Conservation (phyloP, 2,329 filamentous ascomycete species). For the Trichophyton mentagrophytes region DNA sequence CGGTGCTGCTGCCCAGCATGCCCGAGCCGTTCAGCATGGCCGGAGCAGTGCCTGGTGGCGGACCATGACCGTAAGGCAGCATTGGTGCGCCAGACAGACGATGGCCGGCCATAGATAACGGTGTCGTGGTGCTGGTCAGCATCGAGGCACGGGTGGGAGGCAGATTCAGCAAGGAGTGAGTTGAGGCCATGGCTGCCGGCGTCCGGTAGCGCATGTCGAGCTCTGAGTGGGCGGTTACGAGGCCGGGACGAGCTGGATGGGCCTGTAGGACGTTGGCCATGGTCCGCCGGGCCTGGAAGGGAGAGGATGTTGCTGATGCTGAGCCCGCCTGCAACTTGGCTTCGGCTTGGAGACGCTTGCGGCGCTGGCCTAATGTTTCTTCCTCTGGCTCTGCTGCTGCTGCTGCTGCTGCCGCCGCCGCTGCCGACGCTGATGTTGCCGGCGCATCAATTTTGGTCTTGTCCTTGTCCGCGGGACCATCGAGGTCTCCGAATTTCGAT, state of each 20-base stretch:
- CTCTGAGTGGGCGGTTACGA: not conserved
- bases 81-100: not conserved
- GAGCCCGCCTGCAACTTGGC: conserved; percentile 7
- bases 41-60: not conserved
- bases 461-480: not conserved
- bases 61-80: not conserved
- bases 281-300: conserved; percentile 28
- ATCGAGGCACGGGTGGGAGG: not conserved
- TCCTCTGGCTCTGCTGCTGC: conserved; percentile 17
- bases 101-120: not conserved
- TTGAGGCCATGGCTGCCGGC: not conserved
- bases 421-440: not conserved
- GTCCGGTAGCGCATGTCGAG: not conserved
- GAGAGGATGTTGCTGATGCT: not conserved
- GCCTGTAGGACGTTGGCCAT: conserved; percentile 41
- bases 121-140: not conserved
- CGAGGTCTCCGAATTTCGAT: conserved; percentile 25
- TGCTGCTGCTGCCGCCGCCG: not conserved
- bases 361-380: conserved; percentile 36
- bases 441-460: not conserved
- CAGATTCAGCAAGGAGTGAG: conserved; percentile 3
- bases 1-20: not conserved
- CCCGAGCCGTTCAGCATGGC: not conserved
- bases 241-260: conserved; percentile 33
- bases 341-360: conserved; percentile 34